phyloP scores from a whole-genome alignment of 192 early-diverging fungal genomes.

The Gryganskiella cystojenkinii region DNA sequence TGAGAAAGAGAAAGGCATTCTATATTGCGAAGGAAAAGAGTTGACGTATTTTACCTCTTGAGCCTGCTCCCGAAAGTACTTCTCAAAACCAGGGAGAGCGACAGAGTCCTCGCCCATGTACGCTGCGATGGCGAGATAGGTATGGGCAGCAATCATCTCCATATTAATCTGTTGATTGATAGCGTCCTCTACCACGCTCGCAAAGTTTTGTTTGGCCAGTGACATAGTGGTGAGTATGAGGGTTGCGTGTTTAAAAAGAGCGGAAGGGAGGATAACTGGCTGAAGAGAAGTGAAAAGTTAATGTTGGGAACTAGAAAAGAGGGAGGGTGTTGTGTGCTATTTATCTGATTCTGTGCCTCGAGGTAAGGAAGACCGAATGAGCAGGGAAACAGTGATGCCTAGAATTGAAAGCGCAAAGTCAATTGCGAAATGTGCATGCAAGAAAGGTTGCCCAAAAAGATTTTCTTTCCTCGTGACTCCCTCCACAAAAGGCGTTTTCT shows the following conservation, averaged over 20 bases:
- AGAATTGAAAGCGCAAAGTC: not conserved
- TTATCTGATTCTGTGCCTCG: too few relatives aligned
- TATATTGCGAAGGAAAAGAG: too few relatives aligned
- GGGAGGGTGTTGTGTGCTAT: too few relatives aligned
- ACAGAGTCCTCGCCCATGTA: slow-evolving; percentile 53
- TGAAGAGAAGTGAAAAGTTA: too few relatives aligned
- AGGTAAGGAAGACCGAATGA: not conserved
- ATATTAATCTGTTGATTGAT: slow-evolving; percentile 63
- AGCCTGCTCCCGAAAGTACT: slow-evolving; percentile 60
- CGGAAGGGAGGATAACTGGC: too few relatives aligned
- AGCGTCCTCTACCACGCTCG: slow-evolving; percentile 55
- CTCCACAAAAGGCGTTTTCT: too few relatives aligned
- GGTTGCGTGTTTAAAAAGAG: not conserved
- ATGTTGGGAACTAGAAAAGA: too few relatives aligned
- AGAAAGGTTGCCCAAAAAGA: too few relatives aligned
- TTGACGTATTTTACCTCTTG: slow-evolving; percentile 51
- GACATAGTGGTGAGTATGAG: slow-evolving; percentile 8
- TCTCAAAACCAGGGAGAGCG: slow-evolving; percentile 61
- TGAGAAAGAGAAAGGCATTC: too few relatives aligned
- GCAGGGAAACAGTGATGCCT: not conserved
- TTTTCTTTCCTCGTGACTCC: too few relatives aligned
- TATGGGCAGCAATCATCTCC: slow-evolving; percentile 61
- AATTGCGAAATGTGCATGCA: too few relatives aligned
- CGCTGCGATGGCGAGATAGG: slow-evolving; percentile 61
- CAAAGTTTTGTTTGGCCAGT: slow-evolving; percentile 65